phyloP scores from a whole-genome alignment of 2,329 filamentous ascomycete genomes.

The Talaromyces amestolkiae region DNA sequence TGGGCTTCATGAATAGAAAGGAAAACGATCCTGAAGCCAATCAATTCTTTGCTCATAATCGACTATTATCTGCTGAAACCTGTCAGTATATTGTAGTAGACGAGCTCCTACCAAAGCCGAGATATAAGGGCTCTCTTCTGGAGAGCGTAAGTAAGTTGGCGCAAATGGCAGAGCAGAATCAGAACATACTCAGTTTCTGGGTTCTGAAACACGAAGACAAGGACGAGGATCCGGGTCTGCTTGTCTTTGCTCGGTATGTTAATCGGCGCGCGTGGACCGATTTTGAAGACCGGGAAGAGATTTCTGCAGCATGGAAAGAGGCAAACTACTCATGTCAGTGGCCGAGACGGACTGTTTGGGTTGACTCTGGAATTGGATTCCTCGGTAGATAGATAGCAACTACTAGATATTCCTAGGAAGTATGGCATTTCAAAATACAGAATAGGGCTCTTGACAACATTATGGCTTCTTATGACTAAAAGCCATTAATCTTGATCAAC shows the following conservation, averaged over 20 bases:
- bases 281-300: background rate
- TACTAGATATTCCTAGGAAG: background rate
- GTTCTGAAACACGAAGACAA: background rate
- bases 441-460: background rate
- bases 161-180: background rate
- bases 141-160: background rate
- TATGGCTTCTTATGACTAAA: no score
- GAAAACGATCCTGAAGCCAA: background rate
- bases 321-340: background rate
- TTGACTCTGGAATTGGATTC: background rate
- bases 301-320: background rate
- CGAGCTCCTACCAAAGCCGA: background rate
- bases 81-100: background rate
- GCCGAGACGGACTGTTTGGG: background rate
- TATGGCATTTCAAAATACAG: background rate
- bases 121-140: background rate
- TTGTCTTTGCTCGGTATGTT: background rate
- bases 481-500: background rate
- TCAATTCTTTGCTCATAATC: background rate
- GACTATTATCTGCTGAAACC: background rate
- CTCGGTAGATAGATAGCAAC: background rate
- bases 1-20: background rate
- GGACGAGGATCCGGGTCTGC: background rate
- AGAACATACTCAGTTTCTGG: background rate
- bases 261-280: background rate